Base-by-base conservation (phyloP, 2,329 filamentous ascomycete species). In the Botrytis porri region DNA sequence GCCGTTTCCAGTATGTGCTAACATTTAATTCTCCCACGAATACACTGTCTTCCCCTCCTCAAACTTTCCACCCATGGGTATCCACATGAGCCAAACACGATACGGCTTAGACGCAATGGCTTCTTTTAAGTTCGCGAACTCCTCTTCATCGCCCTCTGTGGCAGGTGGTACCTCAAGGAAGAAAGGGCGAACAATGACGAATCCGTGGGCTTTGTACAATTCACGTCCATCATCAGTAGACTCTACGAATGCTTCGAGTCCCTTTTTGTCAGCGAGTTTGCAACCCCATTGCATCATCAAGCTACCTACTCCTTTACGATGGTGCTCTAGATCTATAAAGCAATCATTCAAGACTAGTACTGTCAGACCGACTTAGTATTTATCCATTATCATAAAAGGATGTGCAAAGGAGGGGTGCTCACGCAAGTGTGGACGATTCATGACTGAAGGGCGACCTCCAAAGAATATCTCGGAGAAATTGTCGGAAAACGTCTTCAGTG, bases 11-110 rank as follows among this genome's bases (percentile, higher is more conserved):
- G 18, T 29, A 64, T 45, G n/a, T 64, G 9, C n/a, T 63, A 39
- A 32, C n/a, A 5, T 22, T 41, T 25, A 59, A 22, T 51, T 37
- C 12, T 70, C 59, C 69, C 41, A 62, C 10, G 69, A 62, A 70
- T 45, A 70, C n/a, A 45, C 12, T 20, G 57, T 70, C 29, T 70
- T 62, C 22, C 57, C 59, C 18, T 62, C 41, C 29, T 62, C 69
- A 43, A 70, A 70, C 37, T 70, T 70, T 10, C 57, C 69, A 35
- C 69, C 57, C 22, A 48, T 70, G 25, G 69, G 41, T 39, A 41
- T 54, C 59, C 59, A 70, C 41, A 70, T 70, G 3, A 70, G 61
- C 67, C 67, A 70, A 61, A 61, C 57, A 12, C 67, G 67, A 70
- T 61, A 70, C 20, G 57, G 54, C 32, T 61, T 9, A 12, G 57